Base-by-base conservation (phyloP, 1,139 yeast species). In the Candida pseudoviswanathii region DNA sequence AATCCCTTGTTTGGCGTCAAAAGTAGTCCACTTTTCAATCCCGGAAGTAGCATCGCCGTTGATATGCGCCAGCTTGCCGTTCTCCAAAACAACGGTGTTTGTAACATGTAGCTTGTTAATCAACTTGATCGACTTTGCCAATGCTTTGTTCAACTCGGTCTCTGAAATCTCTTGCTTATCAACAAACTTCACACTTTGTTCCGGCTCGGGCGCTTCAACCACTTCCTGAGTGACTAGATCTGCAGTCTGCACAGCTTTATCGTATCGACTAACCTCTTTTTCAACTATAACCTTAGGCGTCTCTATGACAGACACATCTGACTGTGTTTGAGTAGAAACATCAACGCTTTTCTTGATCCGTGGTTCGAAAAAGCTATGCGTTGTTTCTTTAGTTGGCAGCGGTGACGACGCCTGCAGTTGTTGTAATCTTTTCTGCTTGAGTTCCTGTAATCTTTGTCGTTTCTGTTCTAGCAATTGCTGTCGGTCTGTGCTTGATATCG, bases 401-500 rank as follows among this genome's bases (percentile, higher is more conserved):
- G 32, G 44, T 11, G 44, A 42, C 25, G 8, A 4, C 2, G 29
- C 16, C 11, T 25, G 39, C 21, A 33, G 30, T 25, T 33, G 40
- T 25, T 33, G 16, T 8, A 42, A 26, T 27, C 78, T 58, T 43
- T 73, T 56, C 57, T 59, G 73, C 54, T 71, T 67, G 37, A 76
- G 63, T 54, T 75, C 79, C 48, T 67, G 70, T 31, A 76, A 64
- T 48, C 80, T 60, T 58, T 70, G 75, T 43, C 78, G 60, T 54
- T 75, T 75, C 57, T 74, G 73, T 48, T 75, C 77, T 30, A 75
- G 58, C 34, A 73, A 56, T 38, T 70, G 58, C 52, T 71, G 77
- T 53, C 79, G 60, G 54, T 74, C 77, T 75, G 29, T 25, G 16
- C 32, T 33, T n/a, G 44, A 42, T 3, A 72, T 63, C 22, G 48